Evolutionary conservation across 768 basidiomycete species (phyloP), one percentile per base, ranked within the genome.

Genomic region (Chiua virens): DNA sequence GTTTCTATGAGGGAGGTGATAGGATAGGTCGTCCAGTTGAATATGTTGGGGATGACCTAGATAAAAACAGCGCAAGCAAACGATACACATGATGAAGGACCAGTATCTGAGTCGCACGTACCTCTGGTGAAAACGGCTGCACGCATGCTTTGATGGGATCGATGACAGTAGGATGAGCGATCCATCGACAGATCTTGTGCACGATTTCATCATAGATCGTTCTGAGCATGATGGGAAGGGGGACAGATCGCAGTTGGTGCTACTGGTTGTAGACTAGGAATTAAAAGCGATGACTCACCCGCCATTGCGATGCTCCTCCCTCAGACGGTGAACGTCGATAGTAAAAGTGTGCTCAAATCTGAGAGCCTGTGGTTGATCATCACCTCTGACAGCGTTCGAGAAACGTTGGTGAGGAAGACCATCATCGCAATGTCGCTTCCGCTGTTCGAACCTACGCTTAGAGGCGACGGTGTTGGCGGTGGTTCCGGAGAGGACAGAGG

Each of bases 1-100:
- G 22, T 3, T 9, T 56, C 28, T 11, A 53, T 48, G 2, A 41
- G 1, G 1, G 14, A 13, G 2, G 47, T 49, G 10, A 56, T 3
- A 0, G 51, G 55, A 8, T 38, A 53, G 0, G 51, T 53, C 0
- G 41, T 38, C 55, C 51, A 53, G 13, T 45, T 53, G 1, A 56
- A 2, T 0, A 56, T 13, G 4, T 49, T 49, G 1, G 47, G 55
- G 3, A 56, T 56, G 15, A 56, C 40, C 47, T 55, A 6, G 23
- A 3, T 3, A 4, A 6, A n/a, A n/a, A n/a, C n/a, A n/a, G n/a
- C n/a, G n/a, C n/a, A n/a, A n/a, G n/a, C n/a, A n/a, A n/a, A n/a
- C n/a, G n/a, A n/a, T n/a, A n/a, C n/a, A n/a, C n/a, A 9, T 4
- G 27, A 34, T 21, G 18, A 23, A 34, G 17, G 15, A 27, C 6